phyloP scores from a whole-genome alignment of 805 yeast species.

The Zygotorulaspora chibaensis region DNA sequence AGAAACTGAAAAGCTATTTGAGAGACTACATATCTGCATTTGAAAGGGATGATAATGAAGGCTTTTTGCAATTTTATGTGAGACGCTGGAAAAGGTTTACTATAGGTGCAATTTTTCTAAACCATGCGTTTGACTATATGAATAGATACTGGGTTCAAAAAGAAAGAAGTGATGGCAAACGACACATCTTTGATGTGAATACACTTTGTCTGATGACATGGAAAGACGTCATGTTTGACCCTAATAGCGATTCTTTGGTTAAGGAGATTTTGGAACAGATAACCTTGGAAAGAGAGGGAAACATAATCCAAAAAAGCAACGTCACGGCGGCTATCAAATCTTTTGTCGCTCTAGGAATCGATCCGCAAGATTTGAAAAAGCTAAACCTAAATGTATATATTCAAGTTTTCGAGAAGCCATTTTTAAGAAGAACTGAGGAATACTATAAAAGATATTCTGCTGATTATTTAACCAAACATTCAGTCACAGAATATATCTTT shows the following conservation, averaged over 20 bases:
- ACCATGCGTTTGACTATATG: constrained; percentile 91
- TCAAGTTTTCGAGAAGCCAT: constrained; percentile 71
- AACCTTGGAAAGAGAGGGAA: constrained; percentile 72
- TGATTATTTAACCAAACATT: constrained; percentile 62
- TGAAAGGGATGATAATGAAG: constrained; percentile 51
- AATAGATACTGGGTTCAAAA: constrained; percentile 97
- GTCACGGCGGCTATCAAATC: constrained; percentile 77
- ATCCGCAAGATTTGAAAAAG: constrained; percentile 82
- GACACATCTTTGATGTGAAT: constrained; percentile 86
- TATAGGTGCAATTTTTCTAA: constrained; percentile 85
- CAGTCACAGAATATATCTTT: constrained; percentile 85
- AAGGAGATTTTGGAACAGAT: constrained; percentile 72
- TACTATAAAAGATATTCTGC: constrained; percentile 54
- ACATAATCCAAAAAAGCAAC: constrained; percentile 60
- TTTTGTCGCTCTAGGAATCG: constrained; percentile 85
- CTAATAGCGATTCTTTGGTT: constrained; percentile 56
- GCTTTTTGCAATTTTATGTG: constrained; percentile 78
- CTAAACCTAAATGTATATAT: constrained; percentile 78
- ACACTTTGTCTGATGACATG: constrained; percentile 84
- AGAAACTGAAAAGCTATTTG: constrained; percentile 63
- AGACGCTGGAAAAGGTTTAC: constrained; percentile 85
- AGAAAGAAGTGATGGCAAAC: constrained; percentile 88
- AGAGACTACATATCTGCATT: constrained; percentile 51
- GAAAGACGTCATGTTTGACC: constrained; percentile 76
- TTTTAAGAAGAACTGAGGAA: constrained; percentile 62